Percentiles rank a stretch among this genome's conserved stretches.
phyloP scores from a whole-genome alignment of 2,329 filamentous ascomycete species.

The Pyrenophora seminiperda region DNA sequence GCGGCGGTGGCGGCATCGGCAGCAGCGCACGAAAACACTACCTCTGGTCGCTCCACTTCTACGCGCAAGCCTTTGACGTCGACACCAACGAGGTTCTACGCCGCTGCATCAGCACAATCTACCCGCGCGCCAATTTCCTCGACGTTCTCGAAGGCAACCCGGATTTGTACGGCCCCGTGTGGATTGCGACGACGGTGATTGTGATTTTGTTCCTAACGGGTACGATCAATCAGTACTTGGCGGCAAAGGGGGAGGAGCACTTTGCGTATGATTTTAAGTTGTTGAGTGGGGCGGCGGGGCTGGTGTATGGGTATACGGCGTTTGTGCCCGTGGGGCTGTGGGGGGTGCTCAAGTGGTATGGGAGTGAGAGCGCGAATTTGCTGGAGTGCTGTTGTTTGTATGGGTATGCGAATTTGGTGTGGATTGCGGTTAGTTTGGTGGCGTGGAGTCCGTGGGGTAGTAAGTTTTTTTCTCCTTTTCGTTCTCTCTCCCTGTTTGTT shows the following conservation, averaged over 20 bases:
- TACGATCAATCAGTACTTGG: constrained; percentile 90
- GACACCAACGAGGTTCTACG: constrained; percentile 88
- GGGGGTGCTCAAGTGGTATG: constrained; percentile 91
- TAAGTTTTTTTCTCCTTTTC: constrained; percentile 34
- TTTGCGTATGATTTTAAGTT: constrained; percentile 93
- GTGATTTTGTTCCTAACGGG: constrained; percentile 94
- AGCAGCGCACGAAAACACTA: constrained; percentile 68
- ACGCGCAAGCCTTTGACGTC: constrained; percentile 98
- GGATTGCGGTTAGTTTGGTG: constrained; percentile 92
- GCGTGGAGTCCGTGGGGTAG: constrained; percentile 83
- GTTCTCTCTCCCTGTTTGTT: neutral
- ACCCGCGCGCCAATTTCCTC: constrained; percentile 90
- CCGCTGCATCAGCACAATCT: constrained; percentile 87
- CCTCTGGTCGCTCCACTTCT: constrained; percentile 92
- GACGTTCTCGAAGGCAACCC: constrained; percentile 97
- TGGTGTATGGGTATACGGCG: constrained; percentile 91
- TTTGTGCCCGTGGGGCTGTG: constrained; percentile 84
- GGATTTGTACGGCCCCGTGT: constrained; percentile 95
- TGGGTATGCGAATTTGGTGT: constrained; percentile 95
- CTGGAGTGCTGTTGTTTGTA: constrained; percentile 96
- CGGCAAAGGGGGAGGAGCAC: constrained; percentile 66
- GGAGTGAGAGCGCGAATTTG: constrained; percentile 88
- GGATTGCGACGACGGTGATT: constrained; percentile 97
- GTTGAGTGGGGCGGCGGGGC: constrained; percentile 84
- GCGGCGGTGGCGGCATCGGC: constrained; percentile 23